Evolutionary conservation across 148 eudicot species (phyloP).

Genomic region (Vaccinium corymbosum): DNA sequence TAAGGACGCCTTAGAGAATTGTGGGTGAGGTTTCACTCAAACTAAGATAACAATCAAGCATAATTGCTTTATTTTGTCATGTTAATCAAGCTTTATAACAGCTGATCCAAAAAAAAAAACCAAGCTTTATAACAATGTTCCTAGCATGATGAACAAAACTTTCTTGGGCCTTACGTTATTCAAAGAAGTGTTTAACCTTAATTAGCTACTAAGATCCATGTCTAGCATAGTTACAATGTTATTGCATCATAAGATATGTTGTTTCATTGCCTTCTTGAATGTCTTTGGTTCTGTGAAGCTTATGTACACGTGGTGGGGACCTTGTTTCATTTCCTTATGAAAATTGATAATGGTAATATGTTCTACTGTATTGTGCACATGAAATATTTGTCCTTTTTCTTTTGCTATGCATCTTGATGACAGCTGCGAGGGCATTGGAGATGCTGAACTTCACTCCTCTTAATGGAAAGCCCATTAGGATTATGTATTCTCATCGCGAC

Average conservation of each 20-base stretch:
- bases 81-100: neutral
- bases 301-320: neutral
- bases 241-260: neutral
- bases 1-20: neutral
- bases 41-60: neutral
- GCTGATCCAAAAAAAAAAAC: neutral
- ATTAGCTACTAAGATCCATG: neutral
- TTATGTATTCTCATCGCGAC: slow-evolving; percentile 81
- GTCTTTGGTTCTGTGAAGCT: neutral
- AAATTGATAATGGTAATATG: neutral
- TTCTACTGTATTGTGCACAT: neutral
- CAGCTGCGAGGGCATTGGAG: slow-evolving; percentile 75
- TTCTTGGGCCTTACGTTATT: neutral
- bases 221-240: neutral
- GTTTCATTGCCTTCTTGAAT: neutral
- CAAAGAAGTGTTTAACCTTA: neutral
- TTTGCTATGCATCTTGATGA: slow-evolving; percentile 9
- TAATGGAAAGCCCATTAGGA: slow-evolving; percentile 71
- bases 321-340: neutral
- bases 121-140: neutral
- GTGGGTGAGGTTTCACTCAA: neutral
- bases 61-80: neutral
- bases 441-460: slow-evolving; percentile 69
- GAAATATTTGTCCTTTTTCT: neutral
- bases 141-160: neutral